Conservation (phyloP, 1,139 yeast genomes). For the Taphrina wiesneri region DNA sequence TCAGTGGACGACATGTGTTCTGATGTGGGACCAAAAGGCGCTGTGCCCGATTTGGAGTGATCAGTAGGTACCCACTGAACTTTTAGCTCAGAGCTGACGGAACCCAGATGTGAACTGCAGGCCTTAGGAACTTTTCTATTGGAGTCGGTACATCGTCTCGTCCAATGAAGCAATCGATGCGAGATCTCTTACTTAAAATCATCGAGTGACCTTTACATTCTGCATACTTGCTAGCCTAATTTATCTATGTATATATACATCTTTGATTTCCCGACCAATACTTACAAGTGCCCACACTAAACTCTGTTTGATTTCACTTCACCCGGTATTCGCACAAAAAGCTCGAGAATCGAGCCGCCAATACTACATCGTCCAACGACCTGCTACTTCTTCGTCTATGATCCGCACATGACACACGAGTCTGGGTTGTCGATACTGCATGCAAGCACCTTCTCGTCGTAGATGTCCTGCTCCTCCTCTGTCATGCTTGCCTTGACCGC, state of each 20-base stretch:
- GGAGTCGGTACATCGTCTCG: too few species aligned
- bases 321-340: not conserved
- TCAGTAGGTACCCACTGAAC: not conserved
- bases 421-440: conserved; percentile 97
- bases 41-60: not conserved
- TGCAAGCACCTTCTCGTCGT: conserved; percentile 88
- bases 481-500: conserved; percentile 42
- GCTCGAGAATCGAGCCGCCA: not conserved
- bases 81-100: too few species aligned
- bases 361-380: not conserved
- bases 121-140: too few species aligned
- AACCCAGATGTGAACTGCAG: too few species aligned
- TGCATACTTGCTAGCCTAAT: not conserved
- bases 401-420: conserved; percentile 98
- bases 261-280: not conserved
- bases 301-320: not conserved
- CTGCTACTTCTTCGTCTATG: conserved; percentile 50
- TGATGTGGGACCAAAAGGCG: not conserved
- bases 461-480: conserved; percentile 62
- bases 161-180: too few species aligned
- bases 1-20: not conserved
- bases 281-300: not conserved
- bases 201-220: not conserved
- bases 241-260: conserved; percentile 3
- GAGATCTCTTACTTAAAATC: too few species aligned